A percentile compares a stretch with the other conserved stretches of the same genome.
Conservation (phyloP, 1,139 yeast species). For the Magnusiomyces fungicola region DNA sequence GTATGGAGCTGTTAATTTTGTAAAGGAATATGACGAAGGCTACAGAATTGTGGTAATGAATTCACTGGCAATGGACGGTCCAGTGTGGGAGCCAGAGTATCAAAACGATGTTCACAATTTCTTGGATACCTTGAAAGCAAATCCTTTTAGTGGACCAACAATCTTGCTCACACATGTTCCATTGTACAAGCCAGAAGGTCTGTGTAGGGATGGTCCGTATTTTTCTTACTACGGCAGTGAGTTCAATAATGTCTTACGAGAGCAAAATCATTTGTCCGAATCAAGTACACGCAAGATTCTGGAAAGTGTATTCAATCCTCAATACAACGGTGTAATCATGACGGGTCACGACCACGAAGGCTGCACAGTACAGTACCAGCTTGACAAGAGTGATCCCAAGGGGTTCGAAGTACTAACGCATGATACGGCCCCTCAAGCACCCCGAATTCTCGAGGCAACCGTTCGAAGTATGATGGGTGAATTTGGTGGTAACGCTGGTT, state of each 20-base stretch:
- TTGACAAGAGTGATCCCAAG: slow-evolving; percentile 38
- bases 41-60: slow-evolving; percentile 85
- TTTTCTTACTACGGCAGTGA: slow-evolving; percentile 54
- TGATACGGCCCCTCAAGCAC: slow-evolving; percentile 19
- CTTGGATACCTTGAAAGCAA: slow-evolving; percentile 44
- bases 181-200: slow-evolving; percentile 67
- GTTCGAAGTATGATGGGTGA: slow-evolving; percentile 97
- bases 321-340: slow-evolving; percentile 61
- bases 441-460: slow-evolving; percentile 63
- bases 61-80: slow-evolving; percentile 81
- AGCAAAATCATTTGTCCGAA: slow-evolving; percentile 78
- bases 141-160: slow-evolving; percentile 61
- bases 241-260: slow-evolving; percentile 52
- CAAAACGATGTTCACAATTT: slow-evolving; percentile 64
- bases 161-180: slow-evolving; percentile 86
- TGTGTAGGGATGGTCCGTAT: slow-evolving; percentile 82
- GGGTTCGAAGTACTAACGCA: slow-evolving; percentile 29
- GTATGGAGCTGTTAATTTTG: slow-evolving; percentile 82
- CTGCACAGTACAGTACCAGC: slow-evolving; percentile 42
- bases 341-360: slow-evolving; percentile 98
- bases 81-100: slow-evolving; percentile 71
- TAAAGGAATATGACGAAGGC: slow-evolving; percentile 48
- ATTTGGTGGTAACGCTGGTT: slow-evolving; percentile 80
- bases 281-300: slow-evolving; percentile 62
- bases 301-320: slow-evolving; percentile 52